phyloP scores from a whole-genome alignment of 2,329 filamentous ascomycete species.

The Neofusicoccum ribis region DNA sequence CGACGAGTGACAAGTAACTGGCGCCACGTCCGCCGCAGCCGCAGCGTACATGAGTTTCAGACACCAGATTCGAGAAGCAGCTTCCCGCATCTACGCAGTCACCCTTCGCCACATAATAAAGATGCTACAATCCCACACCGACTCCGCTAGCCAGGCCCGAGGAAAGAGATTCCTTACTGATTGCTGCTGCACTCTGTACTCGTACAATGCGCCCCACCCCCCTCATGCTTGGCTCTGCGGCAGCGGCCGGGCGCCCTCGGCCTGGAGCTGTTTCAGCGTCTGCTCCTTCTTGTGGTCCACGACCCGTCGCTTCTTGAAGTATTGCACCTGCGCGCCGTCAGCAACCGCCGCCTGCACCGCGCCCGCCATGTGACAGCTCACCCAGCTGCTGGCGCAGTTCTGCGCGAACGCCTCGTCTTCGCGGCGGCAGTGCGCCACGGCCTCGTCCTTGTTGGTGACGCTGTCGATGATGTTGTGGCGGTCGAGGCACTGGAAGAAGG shows the following conservation, averaged over 20 bases:
- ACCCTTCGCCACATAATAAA: constrained; percentile 14
- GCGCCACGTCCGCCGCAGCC: constrained; percentile 13
- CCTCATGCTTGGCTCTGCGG: constrained; percentile 17
- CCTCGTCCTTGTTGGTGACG: constrained; percentile 58
- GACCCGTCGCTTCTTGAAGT: constrained; percentile 95
- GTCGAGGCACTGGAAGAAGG: constrained; percentile 87
- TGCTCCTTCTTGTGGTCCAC: constrained; percentile 86
- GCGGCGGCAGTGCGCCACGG: constrained; percentile 53
- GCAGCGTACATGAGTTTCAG: constrained; percentile 12
- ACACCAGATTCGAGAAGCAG: constrained; percentile 8
- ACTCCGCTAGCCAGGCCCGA: neutral
- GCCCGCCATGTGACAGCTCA: constrained; percentile 39
- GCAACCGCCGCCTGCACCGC: neutral
- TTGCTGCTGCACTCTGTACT: constrained; percentile 14
- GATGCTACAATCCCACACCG: constrained; percentile 12
- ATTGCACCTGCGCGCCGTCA: constrained; percentile 68
- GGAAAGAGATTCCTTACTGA: constrained; percentile 10
- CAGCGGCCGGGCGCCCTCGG: constrained; percentile 69
- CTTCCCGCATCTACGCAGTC: constrained; percentile 12
- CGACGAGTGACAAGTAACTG: constrained; percentile 9
- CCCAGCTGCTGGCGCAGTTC: constrained; percentile 90
- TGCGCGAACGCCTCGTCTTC: constrained; percentile 71
- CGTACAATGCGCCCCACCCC: constrained; percentile 16
- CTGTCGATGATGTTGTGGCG: constrained; percentile 77
- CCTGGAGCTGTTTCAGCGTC: constrained; percentile 69